Evolutionary conservation across 305 asterid species (phyloP).

Genomic region (Solanum hybrid): DNA sequence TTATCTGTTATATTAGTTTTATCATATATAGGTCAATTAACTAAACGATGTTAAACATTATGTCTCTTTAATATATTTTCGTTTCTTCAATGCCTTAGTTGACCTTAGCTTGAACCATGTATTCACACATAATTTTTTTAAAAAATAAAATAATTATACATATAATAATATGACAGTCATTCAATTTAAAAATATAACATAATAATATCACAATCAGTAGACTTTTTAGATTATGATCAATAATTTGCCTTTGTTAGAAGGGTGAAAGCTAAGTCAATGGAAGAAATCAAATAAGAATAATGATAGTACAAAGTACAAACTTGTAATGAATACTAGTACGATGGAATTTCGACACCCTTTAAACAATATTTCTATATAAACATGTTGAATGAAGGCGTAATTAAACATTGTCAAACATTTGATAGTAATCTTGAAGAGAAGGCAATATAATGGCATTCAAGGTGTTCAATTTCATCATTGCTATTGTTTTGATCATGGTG

Average conservation of each 20-base stretch:
- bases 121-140: fast-evolving
- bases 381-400: background rate
- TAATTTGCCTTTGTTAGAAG: background rate
- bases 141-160: background rate
- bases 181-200: background rate
- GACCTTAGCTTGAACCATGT: background rate
- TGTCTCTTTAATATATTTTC: background rate
- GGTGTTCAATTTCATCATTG: background rate
- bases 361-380: background rate
- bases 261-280: background rate
- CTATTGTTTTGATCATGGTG: background rate
- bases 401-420: background rate
- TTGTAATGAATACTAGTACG: background rate
- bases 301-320: slow-evolving; percentile 3
- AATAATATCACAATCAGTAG: background rate
- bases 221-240: background rate
- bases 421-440: background rate
- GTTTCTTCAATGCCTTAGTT: background rate
- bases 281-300: background rate
- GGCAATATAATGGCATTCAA: background rate
- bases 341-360: background rate
- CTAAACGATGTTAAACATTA: background rate
- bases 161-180: background rate
- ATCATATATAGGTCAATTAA: background rate
- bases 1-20: background rate